Conservation (phyloP, 192 early-diverging fungal species). For the Podila clonocystis region DNA sequence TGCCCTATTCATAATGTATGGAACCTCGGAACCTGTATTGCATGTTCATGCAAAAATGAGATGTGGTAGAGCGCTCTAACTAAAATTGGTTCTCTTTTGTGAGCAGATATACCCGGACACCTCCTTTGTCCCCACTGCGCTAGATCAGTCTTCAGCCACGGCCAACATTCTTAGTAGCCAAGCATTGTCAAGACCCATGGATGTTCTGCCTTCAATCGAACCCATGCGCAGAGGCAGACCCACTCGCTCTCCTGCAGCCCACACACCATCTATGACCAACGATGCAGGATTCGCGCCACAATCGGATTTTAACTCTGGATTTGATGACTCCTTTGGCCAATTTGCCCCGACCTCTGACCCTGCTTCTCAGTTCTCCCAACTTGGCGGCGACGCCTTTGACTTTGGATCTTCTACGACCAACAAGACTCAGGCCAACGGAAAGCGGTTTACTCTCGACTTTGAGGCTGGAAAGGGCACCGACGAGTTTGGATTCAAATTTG, state of each 20-base stretch:
- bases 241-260: conserved; percentile 43
- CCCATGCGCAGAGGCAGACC: conserved; percentile 96
- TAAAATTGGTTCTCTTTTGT: conserved; percentile 9
- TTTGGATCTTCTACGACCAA: conserved; percentile 20
- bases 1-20: conserved; percentile 75
- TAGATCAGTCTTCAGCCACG: conserved; percentile 36
- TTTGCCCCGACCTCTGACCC: conserved; percentile 19
- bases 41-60: conserved; percentile 1
- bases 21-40: conserved; percentile 12
- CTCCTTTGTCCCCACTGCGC: conserved; percentile 6
- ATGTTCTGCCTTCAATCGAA: conserved; percentile 63
- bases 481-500: conserved; percentile 39
- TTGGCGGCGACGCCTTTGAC: conserved; percentile 38
- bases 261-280: background rate
- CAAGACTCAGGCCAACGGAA: background rate
- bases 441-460: conserved; percentile 28
- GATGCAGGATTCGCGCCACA: conserved; percentile 1
- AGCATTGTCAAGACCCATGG: conserved; percentile 38
- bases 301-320: conserved; percentile 26
- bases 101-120: conserved; percentile 47
- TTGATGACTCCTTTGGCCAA: conserved; percentile 49
- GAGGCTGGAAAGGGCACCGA: conserved; percentile 6
- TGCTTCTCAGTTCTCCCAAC: conserved; percentile 36
- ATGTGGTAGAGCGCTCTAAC: background rate
- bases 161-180: conserved; percentile 45